Base-by-base conservation (phyloP, 257 asterid species). In the Haberlea rhodopensis region DNA sequence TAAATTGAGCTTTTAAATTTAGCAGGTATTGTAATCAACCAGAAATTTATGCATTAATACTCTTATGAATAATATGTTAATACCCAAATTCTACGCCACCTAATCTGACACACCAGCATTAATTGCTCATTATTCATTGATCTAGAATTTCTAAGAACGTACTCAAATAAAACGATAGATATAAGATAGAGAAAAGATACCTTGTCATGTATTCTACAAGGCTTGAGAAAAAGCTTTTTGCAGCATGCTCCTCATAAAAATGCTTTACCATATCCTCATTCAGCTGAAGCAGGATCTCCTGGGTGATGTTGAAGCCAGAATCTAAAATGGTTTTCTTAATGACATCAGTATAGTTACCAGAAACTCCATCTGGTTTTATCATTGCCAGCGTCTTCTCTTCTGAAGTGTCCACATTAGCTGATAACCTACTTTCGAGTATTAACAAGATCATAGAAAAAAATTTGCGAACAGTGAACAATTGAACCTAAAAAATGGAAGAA, bases 351-450 rank as follows among this genome's bases (percentile, higher is more conserved):
- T 82, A 76, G 68, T 82, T 81, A 60, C 95, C 90, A 51, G 80
- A 78, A 49, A 90, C 82, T 48, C 95, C 96, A 62, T 90, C 96
- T 3, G 96, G 96, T 80, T 87, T 87, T 71, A 90, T 77, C 84
- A 90, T 81, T 60, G 90, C 97, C 71, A 90, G 76, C 3, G 97
- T 85, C 82, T 62, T 77, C 80, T 85, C 87, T 63, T 73, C 77
- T 43, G 54, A 67, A 6, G 20, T 20, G 54, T 62, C 79, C 52
- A 46, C 76, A 57, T 70, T 68, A 63, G 81, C 84, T 13, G 71
- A 80, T 43, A 66, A 71, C 70, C 95, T 84, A 71, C 57, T 22
- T 57, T 65, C 61, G 71, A 74, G 28, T 61, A 76, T 32, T 43
- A 40, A 48, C 1, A 18, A n/a, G 61, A 28, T 22, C 10, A 28